Conservation (phyloP, 2,329 filamentous ascomycete genomes). For the Didymellaceae sp. region DNA sequence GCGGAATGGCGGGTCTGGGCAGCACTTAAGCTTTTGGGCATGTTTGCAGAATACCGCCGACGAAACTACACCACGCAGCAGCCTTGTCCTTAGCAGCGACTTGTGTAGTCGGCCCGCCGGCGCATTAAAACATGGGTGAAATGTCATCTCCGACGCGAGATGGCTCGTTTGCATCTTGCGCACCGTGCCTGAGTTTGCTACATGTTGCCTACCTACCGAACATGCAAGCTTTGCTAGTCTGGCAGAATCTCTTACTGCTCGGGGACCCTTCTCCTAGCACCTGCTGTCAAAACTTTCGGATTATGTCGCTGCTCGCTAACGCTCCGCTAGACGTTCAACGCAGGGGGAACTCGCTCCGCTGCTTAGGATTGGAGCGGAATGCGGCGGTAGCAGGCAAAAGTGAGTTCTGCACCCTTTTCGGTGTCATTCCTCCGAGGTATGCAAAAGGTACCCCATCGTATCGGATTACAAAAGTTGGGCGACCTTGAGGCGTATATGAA, state of each 20-base stretch:
- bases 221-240: constrained; percentile 5
- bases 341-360: constrained; percentile 3
- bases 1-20: constrained; percentile 1
- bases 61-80: not conserved
- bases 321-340: not conserved
- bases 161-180: not conserved
- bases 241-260: not conserved
- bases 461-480: not conserved
- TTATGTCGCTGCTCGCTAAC: not conserved
- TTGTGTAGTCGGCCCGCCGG: constrained; percentile 1
- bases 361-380: constrained; percentile 1
- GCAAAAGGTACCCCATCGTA: not conserved
- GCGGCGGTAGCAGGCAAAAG: not conserved
- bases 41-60: constrained; percentile 4
- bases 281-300: constrained; percentile 11
- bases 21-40: not conserved
- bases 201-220: not conserved
- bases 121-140: not conserved
- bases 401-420: not conserved
- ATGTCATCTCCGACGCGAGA: constrained; percentile 1
- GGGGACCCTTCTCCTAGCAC: not conserved
- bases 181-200: not conserved
- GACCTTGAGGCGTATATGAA: not conserved
- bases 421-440: not conserved
- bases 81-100: not conserved